Conservation (phyloP, 202 grass and related monocot species). For the Cymbopogon flexuosus region DNA sequence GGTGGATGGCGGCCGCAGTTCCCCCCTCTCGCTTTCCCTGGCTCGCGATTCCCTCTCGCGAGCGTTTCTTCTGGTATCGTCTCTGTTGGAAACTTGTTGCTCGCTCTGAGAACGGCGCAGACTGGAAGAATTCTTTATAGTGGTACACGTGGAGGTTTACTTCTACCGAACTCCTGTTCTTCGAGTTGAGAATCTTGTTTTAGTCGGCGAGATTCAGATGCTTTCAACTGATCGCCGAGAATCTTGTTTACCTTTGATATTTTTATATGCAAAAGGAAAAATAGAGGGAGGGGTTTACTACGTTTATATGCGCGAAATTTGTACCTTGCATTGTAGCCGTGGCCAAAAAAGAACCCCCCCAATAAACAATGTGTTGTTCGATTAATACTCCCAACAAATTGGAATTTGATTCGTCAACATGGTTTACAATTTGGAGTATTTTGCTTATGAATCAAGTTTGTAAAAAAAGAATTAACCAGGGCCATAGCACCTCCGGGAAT, state of each 20-base stretch:
- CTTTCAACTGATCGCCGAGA: slow-evolving; percentile 3
- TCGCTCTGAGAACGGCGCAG: not conserved
- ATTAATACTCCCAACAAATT: too few species aligned
- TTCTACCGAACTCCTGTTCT: not conserved
- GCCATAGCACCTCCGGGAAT: too few species aligned
- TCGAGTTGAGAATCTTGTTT: not conserved
- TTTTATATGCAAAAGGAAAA: not conserved
- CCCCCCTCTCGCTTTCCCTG: not conserved
- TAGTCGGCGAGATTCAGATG: slow-evolving; percentile 25
- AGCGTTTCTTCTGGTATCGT: not conserved
- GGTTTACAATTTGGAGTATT: too few species aligned
- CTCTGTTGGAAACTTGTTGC: not conserved
- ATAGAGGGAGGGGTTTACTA: not conserved
- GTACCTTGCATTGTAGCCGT: too few species aligned
- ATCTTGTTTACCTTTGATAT: not conserved
- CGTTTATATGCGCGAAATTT: not conserved
- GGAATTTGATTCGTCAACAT: too few species aligned
- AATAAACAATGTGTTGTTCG: too few species aligned
- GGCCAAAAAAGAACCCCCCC: not conserved
- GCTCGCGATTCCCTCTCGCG: not conserved
- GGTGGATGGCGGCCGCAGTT: not conserved
- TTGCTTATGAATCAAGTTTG: too few species aligned
- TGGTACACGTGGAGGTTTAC: slow-evolving; percentile 23
- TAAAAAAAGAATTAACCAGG: too few species aligned
- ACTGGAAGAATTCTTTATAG: not conserved